phyloP scores from a whole-genome alignment of 768 basidiomycete genomes.

The Leccinellum rugosiceps region DNA sequence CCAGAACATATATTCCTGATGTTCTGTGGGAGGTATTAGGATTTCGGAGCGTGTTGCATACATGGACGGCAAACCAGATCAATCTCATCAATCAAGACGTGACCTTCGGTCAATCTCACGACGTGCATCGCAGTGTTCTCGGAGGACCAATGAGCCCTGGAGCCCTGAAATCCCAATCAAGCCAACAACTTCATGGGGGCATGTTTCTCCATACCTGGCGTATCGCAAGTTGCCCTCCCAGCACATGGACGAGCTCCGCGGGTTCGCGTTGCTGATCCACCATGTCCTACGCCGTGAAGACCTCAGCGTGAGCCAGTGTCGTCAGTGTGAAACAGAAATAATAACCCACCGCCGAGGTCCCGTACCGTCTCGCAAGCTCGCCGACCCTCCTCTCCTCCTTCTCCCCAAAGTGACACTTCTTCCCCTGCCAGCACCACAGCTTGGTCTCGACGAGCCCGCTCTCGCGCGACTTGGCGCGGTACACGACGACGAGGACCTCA shows the following conservation, averaged over 20 bases:
- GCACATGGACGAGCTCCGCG: constrained; percentile 51
- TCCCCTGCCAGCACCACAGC: constrained; percentile 79
- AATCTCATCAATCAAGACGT: constrained; percentile 65
- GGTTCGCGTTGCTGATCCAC: constrained; percentile 66
- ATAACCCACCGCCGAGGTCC: constrained; percentile 55
- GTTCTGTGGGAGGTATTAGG: constrained; percentile 35
- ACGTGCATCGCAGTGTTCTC: constrained; percentile 85
- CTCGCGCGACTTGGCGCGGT: constrained; percentile 63
- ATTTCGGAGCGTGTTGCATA: not conserved
- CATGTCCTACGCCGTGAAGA: constrained; percentile 22
- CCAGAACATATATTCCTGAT: constrained; percentile 75
- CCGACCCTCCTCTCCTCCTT: constrained; percentile 63
- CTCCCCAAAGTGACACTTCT: constrained; percentile 48
- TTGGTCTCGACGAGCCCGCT: constrained; percentile 64
- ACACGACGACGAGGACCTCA: constrained; percentile 65
- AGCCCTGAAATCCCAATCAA: constrained; percentile 45
- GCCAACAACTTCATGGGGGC: not conserved
- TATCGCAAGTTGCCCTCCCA: constrained; percentile 70
- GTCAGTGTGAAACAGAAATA: not conserved
- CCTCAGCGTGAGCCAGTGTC: not conserved
- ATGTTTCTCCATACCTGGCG: constrained; percentile 55
- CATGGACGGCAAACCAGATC: constrained; percentile 50
- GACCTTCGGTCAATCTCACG: constrained; percentile 48
- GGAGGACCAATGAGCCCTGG: constrained; percentile 67
- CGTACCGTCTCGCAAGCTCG: constrained; percentile 72